Conservation (phyloP, 129 eudicot genomes). For the Glebionis coronaria region DNA sequence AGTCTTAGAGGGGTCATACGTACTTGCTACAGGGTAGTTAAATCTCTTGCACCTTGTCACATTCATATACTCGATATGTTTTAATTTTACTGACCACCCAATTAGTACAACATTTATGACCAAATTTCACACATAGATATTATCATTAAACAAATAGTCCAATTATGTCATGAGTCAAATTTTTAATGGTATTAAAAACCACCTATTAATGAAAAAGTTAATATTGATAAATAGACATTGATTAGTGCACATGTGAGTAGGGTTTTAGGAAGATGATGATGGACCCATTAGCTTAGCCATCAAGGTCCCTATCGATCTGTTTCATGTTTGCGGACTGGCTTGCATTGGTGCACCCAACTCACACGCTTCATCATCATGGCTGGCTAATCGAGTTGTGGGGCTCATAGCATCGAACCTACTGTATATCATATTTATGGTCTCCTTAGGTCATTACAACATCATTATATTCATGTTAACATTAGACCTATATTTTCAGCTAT, state of each 20-base stretch:
- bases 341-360: conserved; percentile 41
- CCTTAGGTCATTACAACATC: conserved; percentile 23
- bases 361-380: conserved; percentile 39
- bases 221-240: no score
- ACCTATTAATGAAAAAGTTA: conserved; percentile 13
- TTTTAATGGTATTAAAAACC: conserved; percentile 9
- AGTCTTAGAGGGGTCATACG: not conserved
- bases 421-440: conserved; percentile 23
- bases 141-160: not conserved
- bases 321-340: conserved; percentile 32
- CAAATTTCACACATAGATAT: not conserved
- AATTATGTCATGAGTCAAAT: no score
- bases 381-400: conserved; percentile 20
- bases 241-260: conserved; percentile 36
- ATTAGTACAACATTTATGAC: not conserved
- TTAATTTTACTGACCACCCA: not conserved
- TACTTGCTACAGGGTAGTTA: no score
- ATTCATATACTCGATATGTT: no score
- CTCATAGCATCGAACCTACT: conserved; percentile 17
- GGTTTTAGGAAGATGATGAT: conserved; percentile 29
- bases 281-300: conserved; percentile 34
- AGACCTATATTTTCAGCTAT: no score
- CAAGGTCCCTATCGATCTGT: conserved; percentile 27
- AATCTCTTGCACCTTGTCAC: conserved; percentile 4
- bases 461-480: no score